Evolutionary conservation across 2,329 filamentous ascomycete species (phyloP).

Genomic region (Fusarium camptoceras): DNA sequence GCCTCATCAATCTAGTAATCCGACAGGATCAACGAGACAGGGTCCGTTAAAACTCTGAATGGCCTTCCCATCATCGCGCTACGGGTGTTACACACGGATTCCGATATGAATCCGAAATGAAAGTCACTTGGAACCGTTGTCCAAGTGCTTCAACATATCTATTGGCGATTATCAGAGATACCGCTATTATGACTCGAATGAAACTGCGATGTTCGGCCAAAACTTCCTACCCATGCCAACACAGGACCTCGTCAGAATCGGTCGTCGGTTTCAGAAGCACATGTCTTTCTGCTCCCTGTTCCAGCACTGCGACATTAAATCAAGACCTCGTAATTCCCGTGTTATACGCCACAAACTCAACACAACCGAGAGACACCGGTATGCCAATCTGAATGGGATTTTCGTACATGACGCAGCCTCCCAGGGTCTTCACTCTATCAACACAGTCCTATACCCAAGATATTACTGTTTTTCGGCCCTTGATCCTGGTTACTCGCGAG

Average conservation of each 20-base stretch:
- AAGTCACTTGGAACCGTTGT: conserved; percentile 35
- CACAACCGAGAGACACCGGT: conserved; percentile 18
- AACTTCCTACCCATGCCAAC: conserved; percentile 36
- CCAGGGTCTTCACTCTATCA: conserved; percentile 23
- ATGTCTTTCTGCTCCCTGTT: conserved; percentile 28
- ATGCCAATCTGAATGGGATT: conserved; percentile 8
- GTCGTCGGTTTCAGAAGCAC: conserved; percentile 27
- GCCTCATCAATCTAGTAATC: conserved; percentile 42
- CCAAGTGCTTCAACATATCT: conserved; percentile 37
- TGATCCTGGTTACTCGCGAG: conserved; percentile 30
- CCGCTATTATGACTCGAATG: conserved; percentile 46
- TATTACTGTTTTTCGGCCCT: conserved; percentile 19
- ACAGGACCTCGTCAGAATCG: conserved; percentile 27
- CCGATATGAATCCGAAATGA: conserved; percentile 27
- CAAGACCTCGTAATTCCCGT: conserved; percentile 19
- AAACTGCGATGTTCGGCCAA: conserved; percentile 32
- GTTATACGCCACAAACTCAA: conserved; percentile 16
- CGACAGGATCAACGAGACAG: conserved; percentile 31
- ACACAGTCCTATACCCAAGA: conserved; percentile 5
- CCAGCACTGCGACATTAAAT: conserved; percentile 16
- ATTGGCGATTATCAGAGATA: conserved; percentile 42
- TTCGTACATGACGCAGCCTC: conserved; percentile 33
- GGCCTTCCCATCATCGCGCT: conserved; percentile 38
- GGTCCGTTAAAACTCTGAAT: conserved; percentile 32
- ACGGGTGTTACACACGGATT: conserved; percentile 36